A percentile compares a stretch with the other conserved stretches of the same genome.
Evolutionary conservation across 768 basidiomycete genomes (phyloP).

Genomic region (Krasilnikovozyma curviuscula): DNA sequence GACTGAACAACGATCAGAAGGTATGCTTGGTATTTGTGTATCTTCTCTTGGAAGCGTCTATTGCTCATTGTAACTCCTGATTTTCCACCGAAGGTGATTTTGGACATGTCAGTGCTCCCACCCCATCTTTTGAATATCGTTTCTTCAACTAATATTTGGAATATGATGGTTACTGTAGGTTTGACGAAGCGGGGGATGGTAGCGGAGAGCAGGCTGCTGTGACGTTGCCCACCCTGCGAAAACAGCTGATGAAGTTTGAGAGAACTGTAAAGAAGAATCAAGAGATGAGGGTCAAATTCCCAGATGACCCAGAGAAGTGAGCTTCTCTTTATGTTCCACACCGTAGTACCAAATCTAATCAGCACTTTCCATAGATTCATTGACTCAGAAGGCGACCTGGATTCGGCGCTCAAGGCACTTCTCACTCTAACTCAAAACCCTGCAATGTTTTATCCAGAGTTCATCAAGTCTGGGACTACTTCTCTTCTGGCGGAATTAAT

Average conservation of each 20-base stretch:
- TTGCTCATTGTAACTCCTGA: not conserved
- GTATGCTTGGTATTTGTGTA: constrained; percentile 16
- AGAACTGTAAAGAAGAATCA: constrained; percentile 84
- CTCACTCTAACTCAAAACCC: constrained; percentile 46
- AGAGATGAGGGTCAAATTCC: constrained; percentile 86
- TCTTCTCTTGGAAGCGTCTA: not conserved
- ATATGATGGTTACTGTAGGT: constrained; percentile 23
- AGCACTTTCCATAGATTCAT: constrained; percentile 50
- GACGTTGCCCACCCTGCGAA: constrained; percentile 48
- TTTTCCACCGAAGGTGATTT: constrained; percentile 34
- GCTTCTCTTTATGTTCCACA: constrained; percentile 12
- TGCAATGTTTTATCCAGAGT: constrained; percentile 65
- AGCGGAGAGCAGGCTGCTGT: constrained; percentile 52
- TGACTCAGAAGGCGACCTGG: constrained; percentile 91
- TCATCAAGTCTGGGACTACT: constrained; percentile 56
- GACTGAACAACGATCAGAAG: constrained; percentile 79
- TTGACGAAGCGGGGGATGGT: constrained; percentile 48
- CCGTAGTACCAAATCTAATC: not conserved
- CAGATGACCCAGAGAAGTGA: constrained; percentile 77
- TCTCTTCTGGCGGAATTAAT: constrained; percentile 60
- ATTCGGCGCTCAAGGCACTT: constrained; percentile 69
- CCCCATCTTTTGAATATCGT: too few species aligned
- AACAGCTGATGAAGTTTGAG: constrained; percentile 61
- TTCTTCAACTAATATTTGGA: too few species aligned
- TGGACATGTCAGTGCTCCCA: constrained; percentile 41